Evolutionary conservation across 495 filamentous ascomycete genomes (phyloP).

Genomic region (Tuber umbilicatum): DNA sequence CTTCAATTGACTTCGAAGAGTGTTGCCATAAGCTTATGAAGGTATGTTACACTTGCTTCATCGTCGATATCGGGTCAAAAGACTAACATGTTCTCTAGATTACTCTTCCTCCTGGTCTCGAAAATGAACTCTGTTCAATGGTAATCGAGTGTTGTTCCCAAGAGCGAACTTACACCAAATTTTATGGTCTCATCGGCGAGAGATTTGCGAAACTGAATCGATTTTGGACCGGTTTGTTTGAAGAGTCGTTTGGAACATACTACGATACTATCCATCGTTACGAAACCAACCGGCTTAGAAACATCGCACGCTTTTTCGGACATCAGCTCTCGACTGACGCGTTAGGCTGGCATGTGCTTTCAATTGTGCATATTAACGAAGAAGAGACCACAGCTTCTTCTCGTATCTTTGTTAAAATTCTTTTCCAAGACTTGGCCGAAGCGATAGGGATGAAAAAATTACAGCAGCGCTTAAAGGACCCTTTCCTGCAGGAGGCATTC

Average conservation of each 20-base stretch:
- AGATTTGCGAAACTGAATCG: conserved; percentile 92
- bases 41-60: conserved; percentile 34
- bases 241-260: conserved; percentile 80
- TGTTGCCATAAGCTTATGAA: conserved; percentile 92
- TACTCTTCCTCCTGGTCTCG: conserved; percentile 76
- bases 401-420: conserved; percentile 95
- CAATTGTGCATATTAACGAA: conserved; percentile 80
- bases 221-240: conserved; percentile 86
- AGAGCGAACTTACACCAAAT: conserved; percentile 91
- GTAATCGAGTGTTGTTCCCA: conserved; percentile 93
- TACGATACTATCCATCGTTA: conserved; percentile 97
- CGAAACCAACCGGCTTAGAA: conserved; percentile 87
- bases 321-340: conserved; percentile 81
- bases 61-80: background rate
- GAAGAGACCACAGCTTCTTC: conserved; percentile 93
- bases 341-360: conserved; percentile 85
- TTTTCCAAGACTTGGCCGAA: conserved; percentile 88
- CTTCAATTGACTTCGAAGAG: conserved; percentile 89
- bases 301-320: conserved; percentile 90
- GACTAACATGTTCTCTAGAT: conserved; percentile 45
- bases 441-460: conserved; percentile 76
- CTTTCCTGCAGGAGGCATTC: conserved; percentile 68
- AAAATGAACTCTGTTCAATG: conserved; percentile 89
- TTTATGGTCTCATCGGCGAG: conserved; percentile 90
- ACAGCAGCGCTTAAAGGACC: conserved; percentile 66